These are phyloP conservation scores for Rhytidiadelphus loreus DNA, from an alignment of 225 moss, liverwort and hornwort species.

Conservation along the genomic window DNA sequence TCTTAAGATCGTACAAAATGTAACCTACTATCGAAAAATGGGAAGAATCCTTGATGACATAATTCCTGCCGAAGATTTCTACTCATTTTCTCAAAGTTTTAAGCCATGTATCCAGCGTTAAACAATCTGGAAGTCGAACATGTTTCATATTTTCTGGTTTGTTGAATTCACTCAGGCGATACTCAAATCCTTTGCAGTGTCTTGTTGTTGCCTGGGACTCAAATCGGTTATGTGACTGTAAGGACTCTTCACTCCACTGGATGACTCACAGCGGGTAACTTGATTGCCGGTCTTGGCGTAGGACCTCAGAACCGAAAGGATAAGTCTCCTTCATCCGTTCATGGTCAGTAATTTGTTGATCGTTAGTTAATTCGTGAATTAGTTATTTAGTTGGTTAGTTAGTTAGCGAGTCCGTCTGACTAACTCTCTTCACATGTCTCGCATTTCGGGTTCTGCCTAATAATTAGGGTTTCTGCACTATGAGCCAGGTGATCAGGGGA, in stretches of 20 bases:
- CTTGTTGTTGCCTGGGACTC: neutral
- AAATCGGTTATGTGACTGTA: neutral
- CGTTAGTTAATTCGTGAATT: neutral
- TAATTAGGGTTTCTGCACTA: neutral
- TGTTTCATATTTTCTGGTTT: neutral
- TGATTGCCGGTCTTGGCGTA: neutral
- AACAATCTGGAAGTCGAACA: neutral
- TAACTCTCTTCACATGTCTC: neutral
- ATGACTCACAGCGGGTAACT: neutral
- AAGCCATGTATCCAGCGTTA: neutral
- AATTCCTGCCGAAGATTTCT: neutral
- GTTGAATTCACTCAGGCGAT: neutral
- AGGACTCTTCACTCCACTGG: neutral
- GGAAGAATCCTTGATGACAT: neutral
- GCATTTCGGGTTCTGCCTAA: neutral
- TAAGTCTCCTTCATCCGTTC: neutral
- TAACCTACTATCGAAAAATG: neutral
- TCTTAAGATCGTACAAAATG: neutral
- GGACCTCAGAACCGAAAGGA: neutral
- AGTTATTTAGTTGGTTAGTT: neutral
- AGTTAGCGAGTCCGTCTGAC: neutral
- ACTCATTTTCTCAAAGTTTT: neutral
- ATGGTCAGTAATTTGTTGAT: neutral
- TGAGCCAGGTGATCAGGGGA: neutral
- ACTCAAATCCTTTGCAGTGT: neutral